A percentile compares a stretch with the other conserved stretches of the same genome.
phyloP scores from a whole-genome alignment of 192 early-diverging fungal species.

The Lobosporangium transversale region DNA sequence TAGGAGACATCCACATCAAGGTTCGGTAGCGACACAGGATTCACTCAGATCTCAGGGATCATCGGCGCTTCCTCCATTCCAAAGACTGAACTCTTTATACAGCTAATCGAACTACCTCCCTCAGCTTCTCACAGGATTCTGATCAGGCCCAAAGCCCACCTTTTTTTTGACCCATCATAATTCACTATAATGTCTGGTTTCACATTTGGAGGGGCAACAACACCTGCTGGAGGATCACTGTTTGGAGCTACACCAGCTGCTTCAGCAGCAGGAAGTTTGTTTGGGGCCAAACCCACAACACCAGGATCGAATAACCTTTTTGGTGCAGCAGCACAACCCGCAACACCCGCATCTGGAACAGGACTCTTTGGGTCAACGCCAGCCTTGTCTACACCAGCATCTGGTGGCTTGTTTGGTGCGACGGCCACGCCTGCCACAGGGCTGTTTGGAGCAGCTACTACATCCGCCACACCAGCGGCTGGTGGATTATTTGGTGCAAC shows the following conservation, averaged over 20 bases:
- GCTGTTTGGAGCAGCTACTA: constrained; percentile 46
- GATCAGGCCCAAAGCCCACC: too few relatives aligned
- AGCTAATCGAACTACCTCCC: too few relatives aligned
- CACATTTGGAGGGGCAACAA: constrained; percentile 37
- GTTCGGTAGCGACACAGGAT: too few relatives aligned
- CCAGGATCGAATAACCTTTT: constrained; percentile 21
- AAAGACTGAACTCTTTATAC: too few relatives aligned
- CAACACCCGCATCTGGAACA: constrained; percentile 23
- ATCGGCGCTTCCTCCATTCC: too few relatives aligned
- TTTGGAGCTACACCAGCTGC: constrained; percentile 41
- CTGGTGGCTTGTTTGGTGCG: constrained; percentile 49
- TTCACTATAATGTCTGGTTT: constrained; percentile 46
- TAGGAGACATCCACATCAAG: too few relatives aligned
- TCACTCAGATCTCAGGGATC: too few relatives aligned
- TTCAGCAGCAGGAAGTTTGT: constrained; percentile 29
- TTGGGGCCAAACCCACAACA: constrained; percentile 34
- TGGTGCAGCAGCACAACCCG: constrained; percentile 20
- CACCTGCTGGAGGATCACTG: constrained; percentile 28
- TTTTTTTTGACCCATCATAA: too few relatives aligned
- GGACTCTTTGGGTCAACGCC: constrained; percentile 51
- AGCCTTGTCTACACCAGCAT: not conserved
- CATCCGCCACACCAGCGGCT: not conserved
- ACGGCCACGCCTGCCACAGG: constrained; percentile 7
- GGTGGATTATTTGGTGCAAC: constrained; percentile 16
- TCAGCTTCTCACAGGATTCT: too few relatives aligned